A percentile compares a stretch with the other conserved stretches of the same genome.
Conservation (phyloP, 805 yeast species). For the Wickerhamiella kazuoi region DNA sequence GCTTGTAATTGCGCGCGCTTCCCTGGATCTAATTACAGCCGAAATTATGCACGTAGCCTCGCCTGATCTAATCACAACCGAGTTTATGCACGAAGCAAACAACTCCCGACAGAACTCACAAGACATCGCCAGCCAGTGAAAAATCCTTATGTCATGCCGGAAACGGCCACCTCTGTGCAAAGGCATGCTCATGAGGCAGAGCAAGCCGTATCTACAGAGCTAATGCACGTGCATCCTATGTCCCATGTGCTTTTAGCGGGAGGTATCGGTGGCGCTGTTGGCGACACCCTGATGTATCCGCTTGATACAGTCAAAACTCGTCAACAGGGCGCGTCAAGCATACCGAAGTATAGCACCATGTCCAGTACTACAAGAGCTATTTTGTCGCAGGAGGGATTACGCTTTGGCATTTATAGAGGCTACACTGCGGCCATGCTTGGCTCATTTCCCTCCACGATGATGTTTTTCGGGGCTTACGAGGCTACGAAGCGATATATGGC, state of each 20-base stretch:
- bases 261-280: constrained; percentile 85
- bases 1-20: no score
- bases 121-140: not conserved
- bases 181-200: not conserved
- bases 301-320: constrained; percentile 92
- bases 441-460: constrained; percentile 72
- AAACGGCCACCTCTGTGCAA: constrained; percentile 3
- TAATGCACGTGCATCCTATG: constrained; percentile 10
- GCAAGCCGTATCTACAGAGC: not conserved
- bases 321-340: constrained; percentile 80
- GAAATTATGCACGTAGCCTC: no score
- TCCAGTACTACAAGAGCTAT: constrained; percentile 59
- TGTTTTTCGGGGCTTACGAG: constrained; percentile 89
- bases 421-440: constrained; percentile 85
- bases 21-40: no score
- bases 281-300: constrained; percentile 88
- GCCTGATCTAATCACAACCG: no score
- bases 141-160: constrained; percentile 3
- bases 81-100: no score
- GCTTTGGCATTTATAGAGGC: constrained; percentile 79
- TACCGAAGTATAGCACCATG: constrained; percentile 54
- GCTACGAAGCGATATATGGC: constrained; percentile 54
- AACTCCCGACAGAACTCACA: no score
- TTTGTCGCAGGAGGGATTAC: constrained; percentile 66
- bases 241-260: constrained; percentile 51